phyloP scores from a whole-genome alignment of 2,329 filamentous ascomycete species.

The Fusarium sp. region DNA sequence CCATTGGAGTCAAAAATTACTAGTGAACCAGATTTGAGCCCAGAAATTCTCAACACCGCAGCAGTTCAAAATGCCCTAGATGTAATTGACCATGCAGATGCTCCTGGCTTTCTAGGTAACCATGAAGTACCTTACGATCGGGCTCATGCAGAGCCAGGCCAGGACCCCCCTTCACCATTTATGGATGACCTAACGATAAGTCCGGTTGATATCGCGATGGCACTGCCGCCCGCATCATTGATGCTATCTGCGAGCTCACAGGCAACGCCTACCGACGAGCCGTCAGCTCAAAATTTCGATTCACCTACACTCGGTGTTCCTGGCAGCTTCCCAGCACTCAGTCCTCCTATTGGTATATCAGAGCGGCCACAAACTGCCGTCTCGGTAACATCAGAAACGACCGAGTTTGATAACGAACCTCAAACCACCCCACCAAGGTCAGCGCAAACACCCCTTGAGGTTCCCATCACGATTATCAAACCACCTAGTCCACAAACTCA shows the following conservation, averaged over 20 bases:
- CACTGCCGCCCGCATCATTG: conserved; percentile 39
- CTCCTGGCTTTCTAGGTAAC: conserved; percentile 6
- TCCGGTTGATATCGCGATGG: conserved; percentile 37
- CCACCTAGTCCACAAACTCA: conserved; percentile 45
- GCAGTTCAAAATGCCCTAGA: conserved; percentile 32
- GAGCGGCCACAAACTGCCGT: conserved; percentile 67
- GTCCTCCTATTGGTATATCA: conserved; percentile 54
- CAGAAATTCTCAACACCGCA: conserved; percentile 1
- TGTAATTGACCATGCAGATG: conserved; percentile 19
- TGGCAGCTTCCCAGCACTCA: conserved; percentile 66
- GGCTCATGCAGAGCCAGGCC: conserved; percentile 10
- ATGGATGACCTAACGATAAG: conserved; percentile 36
- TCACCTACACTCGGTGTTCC: conserved; percentile 76
- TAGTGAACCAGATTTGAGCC: background rate
- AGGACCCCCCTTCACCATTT: conserved; percentile 29
- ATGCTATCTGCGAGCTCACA: conserved; percentile 26
- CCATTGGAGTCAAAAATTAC: background rate
- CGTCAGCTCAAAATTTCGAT: conserved; percentile 54
- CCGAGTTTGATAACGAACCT: conserved; percentile 79
- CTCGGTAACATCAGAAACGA: conserved; percentile 69
- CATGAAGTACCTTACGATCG: conserved; percentile 20
- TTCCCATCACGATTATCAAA: conserved; percentile 43
- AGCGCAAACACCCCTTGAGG: conserved; percentile 42
- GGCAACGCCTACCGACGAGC: conserved; percentile 15
- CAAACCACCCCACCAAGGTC: conserved; percentile 67